These are phyloP conservation scores for Dictyostelium brefeldianum DNA, from an alignment of 78 protist genomes.

Conservation along the genomic window DNA sequence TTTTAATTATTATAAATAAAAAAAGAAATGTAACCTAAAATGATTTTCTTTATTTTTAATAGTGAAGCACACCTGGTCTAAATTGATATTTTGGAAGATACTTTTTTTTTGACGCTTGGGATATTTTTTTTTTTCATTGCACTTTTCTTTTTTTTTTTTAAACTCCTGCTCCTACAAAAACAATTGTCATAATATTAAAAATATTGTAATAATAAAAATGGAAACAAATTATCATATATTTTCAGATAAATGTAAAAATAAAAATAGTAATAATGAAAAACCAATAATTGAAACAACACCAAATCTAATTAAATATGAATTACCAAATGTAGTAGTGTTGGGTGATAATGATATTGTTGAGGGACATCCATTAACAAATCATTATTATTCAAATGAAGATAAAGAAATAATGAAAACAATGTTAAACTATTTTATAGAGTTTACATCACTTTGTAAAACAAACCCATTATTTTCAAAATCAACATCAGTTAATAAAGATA, in stretches of 20 bases:
- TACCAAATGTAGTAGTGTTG: background rate
- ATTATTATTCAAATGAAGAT: background rate
- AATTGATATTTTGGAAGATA: too few relatives aligned
- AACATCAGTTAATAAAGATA: background rate
- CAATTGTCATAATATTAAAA: too few relatives aligned
- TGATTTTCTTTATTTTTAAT: too few relatives aligned
- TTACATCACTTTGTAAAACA: background rate
- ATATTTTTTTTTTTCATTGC: too few relatives aligned
- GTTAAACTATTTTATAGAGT: constrained; percentile 25
- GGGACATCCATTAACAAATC: background rate
- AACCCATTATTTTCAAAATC: background rate
- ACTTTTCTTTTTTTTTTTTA: too few relatives aligned
- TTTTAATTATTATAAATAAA: too few relatives aligned
- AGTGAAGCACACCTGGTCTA: too few relatives aligned
- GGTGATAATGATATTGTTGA: background rate
- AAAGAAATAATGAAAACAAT: constrained; percentile 2
- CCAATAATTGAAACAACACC: constrained; percentile 5
- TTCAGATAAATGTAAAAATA: background rate
- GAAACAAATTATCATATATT: constrained; percentile 20
- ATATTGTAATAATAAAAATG: background rate
- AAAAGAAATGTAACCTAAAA: too few relatives aligned
- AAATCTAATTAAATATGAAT: background rate
- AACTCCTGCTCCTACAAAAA: too few relatives aligned
- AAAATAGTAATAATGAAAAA: background rate
- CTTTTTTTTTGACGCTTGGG: too few relatives aligned